A percentile compares a stretch with the other conserved stretches of the same genome.
phyloP scores from a whole-genome alignment of 805 yeast species.

The Zygotorulaspora chibaensis region DNA sequence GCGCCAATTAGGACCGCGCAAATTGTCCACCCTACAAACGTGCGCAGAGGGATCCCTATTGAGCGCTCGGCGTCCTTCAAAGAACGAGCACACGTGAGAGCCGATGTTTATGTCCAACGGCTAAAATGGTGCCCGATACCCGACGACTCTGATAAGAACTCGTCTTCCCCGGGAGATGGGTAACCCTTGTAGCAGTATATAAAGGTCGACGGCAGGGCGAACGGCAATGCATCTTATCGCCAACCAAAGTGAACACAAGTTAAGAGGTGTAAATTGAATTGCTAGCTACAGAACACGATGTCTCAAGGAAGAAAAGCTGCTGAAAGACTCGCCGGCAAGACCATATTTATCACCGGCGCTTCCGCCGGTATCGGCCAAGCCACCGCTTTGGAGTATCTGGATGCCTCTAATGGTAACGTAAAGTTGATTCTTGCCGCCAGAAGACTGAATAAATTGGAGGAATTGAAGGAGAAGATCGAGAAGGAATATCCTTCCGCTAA shows the following conservation, averaged over 20 bases:
- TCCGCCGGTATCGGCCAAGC: slow-evolving; percentile 94
- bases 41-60: too few relatives aligned
- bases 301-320: slow-evolving; percentile 73
- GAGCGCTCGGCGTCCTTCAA: too few relatives aligned
- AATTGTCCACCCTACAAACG: too few relatives aligned
- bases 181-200: neutral
- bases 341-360: slow-evolving; percentile 89
- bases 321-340: slow-evolving; percentile 73
- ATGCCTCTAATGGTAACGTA: slow-evolving; percentile 63
- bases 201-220: neutral
- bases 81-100: neutral
- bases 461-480: slow-evolving; percentile 45
- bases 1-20: too few relatives aligned
- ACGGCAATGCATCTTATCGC: neutral
- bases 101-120: neutral
- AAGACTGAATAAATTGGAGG: slow-evolving; percentile 57
- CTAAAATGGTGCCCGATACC: slow-evolving; percentile 5
- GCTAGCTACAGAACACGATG: slow-evolving; percentile 34
- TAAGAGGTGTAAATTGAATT: neutral
- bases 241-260: neutral
- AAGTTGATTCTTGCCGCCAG: slow-evolving; percentile 76
- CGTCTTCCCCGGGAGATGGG: neutral
- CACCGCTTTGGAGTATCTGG: slow-evolving; percentile 83
- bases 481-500: slow-evolving; percentile 44
- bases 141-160: slow-evolving; percentile 2